A percentile compares a stretch with the other conserved stretches of the same genome.
phyloP scores from a whole-genome alignment of 305 asterid genomes.

The Andrographis paniculata region DNA sequence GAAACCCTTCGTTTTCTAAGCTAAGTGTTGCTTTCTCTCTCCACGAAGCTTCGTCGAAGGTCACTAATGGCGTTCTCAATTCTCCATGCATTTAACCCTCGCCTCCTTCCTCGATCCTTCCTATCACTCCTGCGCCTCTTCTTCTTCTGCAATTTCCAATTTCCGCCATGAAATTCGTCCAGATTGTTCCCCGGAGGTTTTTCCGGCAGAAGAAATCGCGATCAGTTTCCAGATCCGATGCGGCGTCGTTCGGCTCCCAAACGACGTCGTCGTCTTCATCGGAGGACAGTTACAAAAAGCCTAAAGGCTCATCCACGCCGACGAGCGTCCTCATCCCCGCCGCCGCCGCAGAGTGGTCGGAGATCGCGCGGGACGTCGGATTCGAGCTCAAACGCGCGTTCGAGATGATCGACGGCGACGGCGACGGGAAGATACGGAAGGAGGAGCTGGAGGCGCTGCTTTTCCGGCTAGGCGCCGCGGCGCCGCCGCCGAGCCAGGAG shows the following conservation, averaged over 20 bases:
- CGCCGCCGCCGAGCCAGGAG: slow-evolving; percentile 38
- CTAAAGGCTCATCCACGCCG: slow-evolving; percentile 33
- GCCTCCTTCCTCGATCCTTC: slow-evolving; percentile 12
- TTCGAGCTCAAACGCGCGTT: slow-evolving; percentile 44
- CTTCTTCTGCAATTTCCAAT: too few species aligned
- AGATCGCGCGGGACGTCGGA: slow-evolving; percentile 29
- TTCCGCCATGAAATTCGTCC: slow-evolving; percentile 32
- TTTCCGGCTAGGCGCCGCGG: slow-evolving; percentile 35
- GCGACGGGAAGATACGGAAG: slow-evolving; percentile 40
- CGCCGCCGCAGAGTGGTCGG: slow-evolving; percentile 47
- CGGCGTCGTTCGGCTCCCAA: slow-evolving; percentile 33
- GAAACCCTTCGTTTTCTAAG: too few species aligned
- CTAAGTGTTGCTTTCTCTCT: too few species aligned
- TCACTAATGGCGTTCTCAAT: slow-evolving; percentile 25
- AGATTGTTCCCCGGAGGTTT: slow-evolving; percentile 26
- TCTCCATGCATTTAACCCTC: slow-evolving; percentile 38
- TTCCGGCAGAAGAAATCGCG: slow-evolving; percentile 28
- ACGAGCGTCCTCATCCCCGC: slow-evolving; percentile 65
- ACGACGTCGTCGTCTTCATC: slow-evolving; percentile 29
- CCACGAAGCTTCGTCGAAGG: slow-evolving; percentile 51
- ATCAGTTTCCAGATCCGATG: slow-evolving; percentile 42
- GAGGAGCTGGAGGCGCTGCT: slow-evolving; percentile 41
- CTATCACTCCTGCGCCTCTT: neutral
- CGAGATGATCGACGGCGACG: slow-evolving; percentile 41
- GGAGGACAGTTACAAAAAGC: slow-evolving; percentile 23